Base-by-base conservation (phyloP, 1,284 basidiomycete genomes). In the Clitocybe nebularis region DNA sequence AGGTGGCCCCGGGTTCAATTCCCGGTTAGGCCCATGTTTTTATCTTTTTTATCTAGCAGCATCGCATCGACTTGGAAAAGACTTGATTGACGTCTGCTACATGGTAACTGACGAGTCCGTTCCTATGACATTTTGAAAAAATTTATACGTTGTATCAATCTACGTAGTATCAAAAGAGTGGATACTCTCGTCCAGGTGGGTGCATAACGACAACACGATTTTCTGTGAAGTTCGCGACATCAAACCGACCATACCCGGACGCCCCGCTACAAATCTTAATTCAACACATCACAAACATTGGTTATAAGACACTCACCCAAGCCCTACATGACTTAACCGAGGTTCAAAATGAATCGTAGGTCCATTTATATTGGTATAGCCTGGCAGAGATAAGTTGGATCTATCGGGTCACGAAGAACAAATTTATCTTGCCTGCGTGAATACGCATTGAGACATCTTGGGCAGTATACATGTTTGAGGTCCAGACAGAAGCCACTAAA, bases 401-500 rank as follows among this genome's bases (percentile, higher is more conserved):
- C 4, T 5, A 17, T 4, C 5, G 19, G 6, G 28, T 14, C 9
- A 8, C 10, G 14, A 39, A 23, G 20, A 22, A 28, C 10, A 21
- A 37, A 32, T 4, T 13, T 32, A 16, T 7, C 13, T 16, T 32
- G 77, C 76, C 72, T 44, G 71, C 60, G 23, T 64, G 69, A 32
- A 84, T 69, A 3, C 70, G 63, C 14, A 63, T 59, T 8, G 77
- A 75, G 4, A 82, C 65, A 7, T 70, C 55, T 42, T 76, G 61
- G 1, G 72, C 79, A 10, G 55, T 56, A 44, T 69, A 62, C 9
- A 75, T 45, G 50, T 82, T 70, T 2, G 53, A 56, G 0, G 79
- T 77, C 77, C 79, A 84, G 5, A 84, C 48, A 1, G 68, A 62
- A 0, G 78, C 70, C 0, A 66, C 61, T 22, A 84, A 57, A 1